Percentiles rank a stretch among this genome's conserved stretches.
Evolutionary conservation across 2,329 filamentous ascomycete species (phyloP).

Genomic region (Aspergillus tamarii): DNA sequence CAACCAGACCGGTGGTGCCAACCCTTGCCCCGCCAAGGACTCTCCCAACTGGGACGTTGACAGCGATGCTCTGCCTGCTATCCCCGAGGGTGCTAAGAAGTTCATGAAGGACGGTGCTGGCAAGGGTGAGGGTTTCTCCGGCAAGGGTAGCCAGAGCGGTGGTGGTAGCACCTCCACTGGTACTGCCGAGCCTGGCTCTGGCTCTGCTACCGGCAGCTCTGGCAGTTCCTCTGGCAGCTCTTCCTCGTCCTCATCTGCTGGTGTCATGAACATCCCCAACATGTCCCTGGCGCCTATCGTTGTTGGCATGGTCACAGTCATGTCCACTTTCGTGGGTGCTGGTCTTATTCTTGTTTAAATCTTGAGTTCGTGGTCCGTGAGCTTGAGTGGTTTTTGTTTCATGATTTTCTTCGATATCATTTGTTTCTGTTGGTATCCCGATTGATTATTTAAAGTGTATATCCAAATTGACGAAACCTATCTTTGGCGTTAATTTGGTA

Average conservation of each 20-base stretch:
- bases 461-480: slow-evolving; percentile 10
- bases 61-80: slow-evolving; percentile 57
- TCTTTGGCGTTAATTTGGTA: slow-evolving; percentile 8
- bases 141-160: slow-evolving; percentile 59
- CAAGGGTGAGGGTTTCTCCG: slow-evolving; percentile 58
- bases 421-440: slow-evolving; percentile 11
- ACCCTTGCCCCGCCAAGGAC: slow-evolving; percentile 57
- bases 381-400: slow-evolving; percentile 8
- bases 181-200: slow-evolving; percentile 55
- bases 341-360: slow-evolving; percentile 38
- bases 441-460: slow-evolving; percentile 6
- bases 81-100: slow-evolving; percentile 58
- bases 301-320: slow-evolving; percentile 54
- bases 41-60: slow-evolving; percentile 60
- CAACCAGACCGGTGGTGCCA: slow-evolving; percentile 56
- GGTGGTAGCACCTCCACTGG: slow-evolving; percentile 54
- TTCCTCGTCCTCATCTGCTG: slow-evolving; percentile 38
- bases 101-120: slow-evolving; percentile 64
- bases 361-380: not conserved
- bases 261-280: slow-evolving; percentile 48
- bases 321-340: slow-evolving; percentile 59
- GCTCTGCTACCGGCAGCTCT: slow-evolving; percentile 32
- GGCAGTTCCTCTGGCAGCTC: slow-evolving; percentile 36
- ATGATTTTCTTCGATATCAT: slow-evolving; percentile 12
- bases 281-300: slow-evolving; percentile 55